Percentiles rank a stretch among this genome's conserved stretches.
Evolutionary conservation across 1,284 basidiomycete genomes (phyloP).

Genomic region (Anthracocystis setariae): DNA sequence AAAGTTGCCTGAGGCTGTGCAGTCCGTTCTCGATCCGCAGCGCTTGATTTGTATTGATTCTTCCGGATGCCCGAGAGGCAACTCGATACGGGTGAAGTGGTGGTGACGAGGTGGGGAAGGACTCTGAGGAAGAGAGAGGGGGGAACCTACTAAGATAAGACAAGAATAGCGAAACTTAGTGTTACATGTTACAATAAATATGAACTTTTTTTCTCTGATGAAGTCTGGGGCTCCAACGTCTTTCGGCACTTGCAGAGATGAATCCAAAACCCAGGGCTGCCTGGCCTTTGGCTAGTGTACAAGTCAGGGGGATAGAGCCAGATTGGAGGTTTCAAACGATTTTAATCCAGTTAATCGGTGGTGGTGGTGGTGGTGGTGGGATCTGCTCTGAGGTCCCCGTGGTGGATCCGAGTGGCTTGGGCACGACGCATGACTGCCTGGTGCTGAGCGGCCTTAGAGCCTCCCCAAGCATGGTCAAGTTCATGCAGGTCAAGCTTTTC

Average conservation of each 20-base stretch:
- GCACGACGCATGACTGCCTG: constrained; percentile 22
- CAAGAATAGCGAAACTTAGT: constrained; percentile 3
- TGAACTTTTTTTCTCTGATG: constrained; percentile 1
- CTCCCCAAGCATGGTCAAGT: constrained; percentile 44
- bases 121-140: no score
- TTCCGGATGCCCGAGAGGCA: constrained; percentile 1
- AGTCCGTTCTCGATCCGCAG: constrained; percentile 3
- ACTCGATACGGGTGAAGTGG: constrained; percentile 6
- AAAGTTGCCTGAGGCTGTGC: neutral
- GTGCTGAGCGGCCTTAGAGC: constrained; percentile 30
- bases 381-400: constrained; percentile 15
- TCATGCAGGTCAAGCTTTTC: constrained; percentile 49
- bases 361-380: neutral
- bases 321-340: neutral
- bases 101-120: constrained; percentile 10
- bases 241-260: constrained; percentile 11
- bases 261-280: constrained; percentile 20
- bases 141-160: constrained; percentile 4
- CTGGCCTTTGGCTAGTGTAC: constrained; percentile 33
- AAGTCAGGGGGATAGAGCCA: constrained; percentile 1
- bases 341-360: constrained; percentile 5
- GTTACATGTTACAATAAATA: constrained; percentile 17
- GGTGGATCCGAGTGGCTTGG: constrained; percentile 9
- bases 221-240: neutral
- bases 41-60: constrained; percentile 5